phyloP scores from a whole-genome alignment of 2,329 filamentous ascomycete genomes.

The Cordyceps cicadae region DNA sequence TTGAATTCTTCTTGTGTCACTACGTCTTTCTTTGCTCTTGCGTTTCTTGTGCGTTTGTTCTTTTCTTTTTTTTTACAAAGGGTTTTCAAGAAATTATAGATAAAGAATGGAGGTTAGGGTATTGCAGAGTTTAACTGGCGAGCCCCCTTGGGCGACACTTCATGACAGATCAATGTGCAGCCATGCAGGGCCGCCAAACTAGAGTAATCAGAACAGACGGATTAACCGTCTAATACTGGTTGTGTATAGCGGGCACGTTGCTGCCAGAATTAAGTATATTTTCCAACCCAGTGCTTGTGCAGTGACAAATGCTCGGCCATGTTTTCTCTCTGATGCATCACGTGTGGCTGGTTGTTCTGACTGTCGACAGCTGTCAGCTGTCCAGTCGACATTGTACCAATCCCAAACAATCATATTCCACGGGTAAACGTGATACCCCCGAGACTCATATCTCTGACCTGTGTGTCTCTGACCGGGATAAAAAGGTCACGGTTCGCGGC shows the following conservation, averaged over 20 bases:
- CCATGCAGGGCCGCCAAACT: background rate
- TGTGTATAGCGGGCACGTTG: constrained; percentile 1
- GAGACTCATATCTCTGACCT: no score
- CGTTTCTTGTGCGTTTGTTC: background rate
- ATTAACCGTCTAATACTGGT: background rate
- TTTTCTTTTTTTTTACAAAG: background rate
- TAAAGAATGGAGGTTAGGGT: background rate
- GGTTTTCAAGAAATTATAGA: constrained; percentile 6
- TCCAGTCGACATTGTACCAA: background rate
- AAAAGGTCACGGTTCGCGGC: background rate
- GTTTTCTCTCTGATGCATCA: background rate
- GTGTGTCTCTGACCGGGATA: no score
- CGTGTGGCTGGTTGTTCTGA: background rate
- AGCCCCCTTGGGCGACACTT: background rate
- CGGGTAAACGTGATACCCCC: background rate
- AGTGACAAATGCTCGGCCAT: background rate
- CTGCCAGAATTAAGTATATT: background rate
- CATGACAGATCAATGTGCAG: constrained; percentile 3
- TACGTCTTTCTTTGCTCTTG: background rate
- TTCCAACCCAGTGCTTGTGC: background rate
- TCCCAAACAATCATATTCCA: background rate
- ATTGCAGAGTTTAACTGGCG: background rate
- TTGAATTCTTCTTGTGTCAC: constrained; percentile 3
- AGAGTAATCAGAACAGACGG: background rate
- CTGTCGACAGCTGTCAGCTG: background rate